Evolutionary conservation across 2,329 filamentous ascomycete species (phyloP).

Genomic region (Leptodontidium sp.): DNA sequence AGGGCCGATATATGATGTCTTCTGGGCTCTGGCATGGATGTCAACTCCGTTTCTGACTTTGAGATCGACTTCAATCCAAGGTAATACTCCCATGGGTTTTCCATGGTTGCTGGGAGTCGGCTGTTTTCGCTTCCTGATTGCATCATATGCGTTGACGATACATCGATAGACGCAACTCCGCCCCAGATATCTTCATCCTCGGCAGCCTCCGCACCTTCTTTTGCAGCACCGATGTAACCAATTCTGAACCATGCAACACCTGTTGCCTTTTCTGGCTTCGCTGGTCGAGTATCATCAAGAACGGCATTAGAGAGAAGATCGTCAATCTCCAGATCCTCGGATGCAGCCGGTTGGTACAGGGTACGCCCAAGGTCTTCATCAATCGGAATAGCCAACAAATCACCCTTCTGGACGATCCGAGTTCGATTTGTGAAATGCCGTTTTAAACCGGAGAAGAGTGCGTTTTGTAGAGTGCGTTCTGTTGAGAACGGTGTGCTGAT

Average conservation of each 20-base stretch:
- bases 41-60: conserved; percentile 53
- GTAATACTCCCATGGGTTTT: conserved; percentile 90
- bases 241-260: conserved; percentile 93
- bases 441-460: conserved; percentile 86
- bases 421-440: conserved; percentile 85
- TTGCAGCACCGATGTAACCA: conserved; percentile 71
- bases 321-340: conserved; percentile 72
- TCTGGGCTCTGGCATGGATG: conserved; percentile 54
- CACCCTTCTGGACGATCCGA: conserved; percentile 84
- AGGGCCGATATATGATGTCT: conserved; percentile 64
- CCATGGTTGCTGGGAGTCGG: conserved; percentile 77
- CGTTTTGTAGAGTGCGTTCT: conserved; percentile 84
- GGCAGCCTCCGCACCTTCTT: conserved; percentile 61
- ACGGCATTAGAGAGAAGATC: conserved; percentile 64
- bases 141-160: conserved; percentile 85
- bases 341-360: conserved; percentile 73
- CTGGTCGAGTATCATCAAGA: conserved; percentile 56
- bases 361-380: conserved; percentile 85
- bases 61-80: conserved; percentile 77
- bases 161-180: conserved; percentile 85
- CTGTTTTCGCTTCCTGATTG: conserved; percentile 89
- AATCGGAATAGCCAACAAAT: conserved; percentile 87
- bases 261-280: conserved; percentile 46
- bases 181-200: conserved; percentile 80
- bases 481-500: conserved; percentile 89